Base-by-base conservation (phyloP, 306 rosid genomes). In the Acacia confusa region DNA sequence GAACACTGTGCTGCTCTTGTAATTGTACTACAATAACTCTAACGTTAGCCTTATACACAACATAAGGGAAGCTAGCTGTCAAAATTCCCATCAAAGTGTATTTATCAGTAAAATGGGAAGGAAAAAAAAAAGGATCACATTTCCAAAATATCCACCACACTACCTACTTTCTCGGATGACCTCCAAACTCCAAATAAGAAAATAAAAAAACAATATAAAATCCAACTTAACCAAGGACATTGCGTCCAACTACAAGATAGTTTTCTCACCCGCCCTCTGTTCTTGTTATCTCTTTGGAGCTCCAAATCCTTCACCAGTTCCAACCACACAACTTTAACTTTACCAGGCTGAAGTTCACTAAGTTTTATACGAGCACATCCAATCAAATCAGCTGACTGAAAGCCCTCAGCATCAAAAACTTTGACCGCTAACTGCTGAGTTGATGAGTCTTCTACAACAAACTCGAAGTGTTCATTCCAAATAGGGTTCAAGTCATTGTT, bases 401-500 rank as follows among this genome's bases (percentile, higher is more conserved):
- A 14, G 8, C 98, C 93, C 86, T 95, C 99, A 63, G 88, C 76
- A 72, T 95, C 99, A 81, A 72, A 92, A 70, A 93, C 70, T 83
- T 92, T 95, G 52, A 95, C 92, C 58, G 63, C 83, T 86, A 95
- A 84, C 83, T 90, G 90, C 76, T 95, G 99, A 78, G 99, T 95
- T 78, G 94, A 12, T 24, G 66, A 27, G 13, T 60, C 66, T 60
- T 60, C 66, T 24, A 60, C 66, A 24, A 60, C 25, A 60, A 60
- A 60, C 25, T 60, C 66, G 0, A 60, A 60, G 66, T 60, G 66
- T 11, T 60, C 66, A 24, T 60, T 60, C 66, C 66, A 60, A 25
- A 60, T 60, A 24, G 66, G 66, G 25, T 60, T 60, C 66, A 60
- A 60, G 66, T 60, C 66, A 25, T 60, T 60, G 66, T 60, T 60